Base-by-base conservation (phyloP, 1,284 basidiomycete genomes). In the Exobasidium rhododendri region DNA sequence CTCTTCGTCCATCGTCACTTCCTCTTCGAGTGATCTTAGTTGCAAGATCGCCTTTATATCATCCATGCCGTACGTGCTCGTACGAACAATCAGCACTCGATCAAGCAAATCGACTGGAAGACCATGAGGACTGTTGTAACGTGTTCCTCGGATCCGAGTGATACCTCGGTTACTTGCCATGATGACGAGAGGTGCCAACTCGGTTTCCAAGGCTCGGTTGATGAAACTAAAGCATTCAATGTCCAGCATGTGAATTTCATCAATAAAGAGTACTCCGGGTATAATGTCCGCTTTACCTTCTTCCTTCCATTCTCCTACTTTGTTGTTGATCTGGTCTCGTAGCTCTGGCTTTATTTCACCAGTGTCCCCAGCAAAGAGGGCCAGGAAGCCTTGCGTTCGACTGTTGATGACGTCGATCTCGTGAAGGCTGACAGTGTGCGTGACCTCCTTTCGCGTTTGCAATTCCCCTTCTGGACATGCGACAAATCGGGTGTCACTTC, bases 361-460 rank as follows among this genome's bases (percentile, higher is more conserved):
- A 0, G 96, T 98, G 81, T 97, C 94, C 26, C 94, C 70, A 2
- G 67, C 83, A 66, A 85, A 85, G n/a, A 86, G 80, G 1, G 85
- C 85, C 11, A 86, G 75, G 81, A 86, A 86, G 11, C 85, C 94
- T 83, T 98, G 96, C 24, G 94, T 97, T 56, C 94, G 86, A 70
- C 91, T 94, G 84, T 98, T 98, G 84, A 98, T 97, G 58, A 97
- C 94, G 77, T 98, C 96, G 74, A 98, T 98, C 82, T 98, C 96
- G 82, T 97, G 96, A 29, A 98, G 83, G 1, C 93, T 94, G 10
- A 98, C 94, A 0, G 93, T 97, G 81, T 98, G 94, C 4, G 94
- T 90, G 44, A 97, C 90, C 82, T 97, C 92, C 83, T 92, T 93
- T 68, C 94, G 88, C 73, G 92, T 94, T 83, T 98, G 94, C 61